Evolutionary conservation across 306 rosid genomes (phyloP).

Genomic region (Luffa acutangula): DNA sequence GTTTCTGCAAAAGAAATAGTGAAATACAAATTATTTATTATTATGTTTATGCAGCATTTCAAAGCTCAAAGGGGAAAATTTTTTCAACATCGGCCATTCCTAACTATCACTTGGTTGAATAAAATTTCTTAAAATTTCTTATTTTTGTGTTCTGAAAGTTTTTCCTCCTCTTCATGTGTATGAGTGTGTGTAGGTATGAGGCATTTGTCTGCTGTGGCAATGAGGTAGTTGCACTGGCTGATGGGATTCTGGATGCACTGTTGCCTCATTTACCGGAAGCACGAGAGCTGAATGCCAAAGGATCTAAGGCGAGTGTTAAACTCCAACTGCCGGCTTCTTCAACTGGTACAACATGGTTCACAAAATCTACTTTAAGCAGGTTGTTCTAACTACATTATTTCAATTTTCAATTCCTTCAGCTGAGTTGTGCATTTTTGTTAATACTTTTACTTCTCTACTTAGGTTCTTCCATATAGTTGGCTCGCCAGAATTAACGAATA

Average conservation of each 20-base stretch:
- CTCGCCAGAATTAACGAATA: slow-evolving; percentile 42
- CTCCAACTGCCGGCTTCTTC: slow-evolving; percentile 44
- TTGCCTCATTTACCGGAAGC: slow-evolving; percentile 56
- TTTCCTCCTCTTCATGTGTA: background rate
- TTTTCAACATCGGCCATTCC: background rate
- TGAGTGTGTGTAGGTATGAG: slow-evolving; percentile 46
- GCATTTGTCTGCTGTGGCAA: slow-evolving; percentile 40
- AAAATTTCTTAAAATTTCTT: background rate
- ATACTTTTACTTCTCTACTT: slow-evolving; percentile 18
- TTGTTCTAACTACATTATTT: slow-evolving; percentile 20
- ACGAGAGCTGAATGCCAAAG: slow-evolving; percentile 39
- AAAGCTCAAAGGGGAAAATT: background rate
- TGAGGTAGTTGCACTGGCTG: slow-evolving; percentile 39
- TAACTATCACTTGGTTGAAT: background rate
- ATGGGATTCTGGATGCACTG: slow-evolving; percentile 55
- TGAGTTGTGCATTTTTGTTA: background rate
- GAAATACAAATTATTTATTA: background rate
- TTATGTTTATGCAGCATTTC: background rate
- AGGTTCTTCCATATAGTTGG: slow-evolving; percentile 63
- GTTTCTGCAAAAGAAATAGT: background rate
- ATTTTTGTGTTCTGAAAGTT: background rate
- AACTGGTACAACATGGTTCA: slow-evolving; percentile 62
- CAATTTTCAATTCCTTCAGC: background rate
- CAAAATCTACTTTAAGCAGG: slow-evolving; percentile 74
- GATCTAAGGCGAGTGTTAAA: slow-evolving; percentile 44